Percentiles rank a stretch among this genome's conserved stretches.
phyloP scores from a whole-genome alignment of 768 basidiomycete species.

The Panus rudis region DNA sequence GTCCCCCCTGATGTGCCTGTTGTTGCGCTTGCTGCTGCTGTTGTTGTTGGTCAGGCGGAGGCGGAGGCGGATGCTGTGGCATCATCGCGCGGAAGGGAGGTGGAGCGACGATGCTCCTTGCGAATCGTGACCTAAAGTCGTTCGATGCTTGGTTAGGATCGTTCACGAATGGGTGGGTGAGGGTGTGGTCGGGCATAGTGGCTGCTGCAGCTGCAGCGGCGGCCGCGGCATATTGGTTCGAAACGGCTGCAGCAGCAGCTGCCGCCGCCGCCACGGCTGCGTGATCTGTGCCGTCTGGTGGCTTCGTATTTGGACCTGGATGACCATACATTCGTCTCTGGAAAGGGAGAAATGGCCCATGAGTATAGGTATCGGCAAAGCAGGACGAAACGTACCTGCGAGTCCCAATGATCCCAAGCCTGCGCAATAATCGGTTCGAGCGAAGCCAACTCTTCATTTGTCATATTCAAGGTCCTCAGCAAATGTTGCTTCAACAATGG shows the following conservation, averaged over 20 bases:
- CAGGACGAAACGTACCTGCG: constrained; percentile 45
- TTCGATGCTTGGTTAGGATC: constrained; percentile 31
- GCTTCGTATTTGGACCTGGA: constrained; percentile 19
- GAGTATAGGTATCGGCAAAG: background rate
- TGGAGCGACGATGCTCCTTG: constrained; percentile 50
- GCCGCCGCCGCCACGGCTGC: background rate
- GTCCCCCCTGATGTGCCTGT: too few relatives aligned
- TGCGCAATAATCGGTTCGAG: constrained; percentile 77
- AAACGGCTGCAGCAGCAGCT: constrained; percentile 5
- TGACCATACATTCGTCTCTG: constrained; percentile 43
- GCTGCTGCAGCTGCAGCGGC: constrained; percentile 1
- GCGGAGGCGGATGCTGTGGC: constrained; percentile 9
- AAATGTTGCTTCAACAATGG: constrained; percentile 71
- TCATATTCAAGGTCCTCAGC: constrained; percentile 64
- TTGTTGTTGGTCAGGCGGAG: background rate
- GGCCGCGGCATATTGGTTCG: constrained; percentile 16
- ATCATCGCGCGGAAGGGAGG: constrained; percentile 43
- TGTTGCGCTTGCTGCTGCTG: constrained; percentile 7
- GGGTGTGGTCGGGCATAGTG: constrained; percentile 14
- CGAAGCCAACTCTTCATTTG: constrained; percentile 71
- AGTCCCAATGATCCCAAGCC: constrained; percentile 84
- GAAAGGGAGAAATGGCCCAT: constrained; percentile 5
- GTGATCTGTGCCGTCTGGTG: constrained; percentile 19
- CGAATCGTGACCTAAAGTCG: constrained; percentile 64
- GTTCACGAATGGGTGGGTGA: constrained; percentile 19